phyloP scores from a whole-genome alignment of 1,284 basidiomycete genomes.

The Golubevia pallescens region DNA sequence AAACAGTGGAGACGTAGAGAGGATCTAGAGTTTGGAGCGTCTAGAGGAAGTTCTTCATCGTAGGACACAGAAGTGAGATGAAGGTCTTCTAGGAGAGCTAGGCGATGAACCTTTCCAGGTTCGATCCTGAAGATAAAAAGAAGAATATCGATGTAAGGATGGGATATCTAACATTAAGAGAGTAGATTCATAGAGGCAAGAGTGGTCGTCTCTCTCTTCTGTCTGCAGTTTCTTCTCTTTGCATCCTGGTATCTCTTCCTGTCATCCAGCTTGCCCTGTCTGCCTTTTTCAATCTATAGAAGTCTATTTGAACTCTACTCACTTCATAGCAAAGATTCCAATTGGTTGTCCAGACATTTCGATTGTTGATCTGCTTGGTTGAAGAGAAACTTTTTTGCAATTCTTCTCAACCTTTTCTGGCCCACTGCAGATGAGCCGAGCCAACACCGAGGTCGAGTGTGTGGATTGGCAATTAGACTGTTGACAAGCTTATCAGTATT shows the following conservation, averaged over 20 bases:
- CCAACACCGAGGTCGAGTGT: no score
- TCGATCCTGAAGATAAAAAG: constrained; percentile 10
- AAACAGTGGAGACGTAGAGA: constrained; percentile 31
- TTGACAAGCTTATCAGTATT: no score
- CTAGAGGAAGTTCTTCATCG: constrained; percentile 36
- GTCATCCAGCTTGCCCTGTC: no score
- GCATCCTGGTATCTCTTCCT: background rate
- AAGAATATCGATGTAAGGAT: background rate
- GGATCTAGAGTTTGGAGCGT: constrained; percentile 48
- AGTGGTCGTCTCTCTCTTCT: background rate
- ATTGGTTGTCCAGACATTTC: no score
- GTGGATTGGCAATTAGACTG: no score
- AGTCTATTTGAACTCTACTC: no score
- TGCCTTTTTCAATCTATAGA: no score
- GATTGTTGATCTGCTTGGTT: no score
- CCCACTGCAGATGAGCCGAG: no score
- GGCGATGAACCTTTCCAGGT: constrained; percentile 50
- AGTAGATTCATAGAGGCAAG: background rate
- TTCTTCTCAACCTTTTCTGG: no score
- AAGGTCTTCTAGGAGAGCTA: constrained; percentile 51
- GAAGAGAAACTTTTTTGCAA: no score
- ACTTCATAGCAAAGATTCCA: no score
- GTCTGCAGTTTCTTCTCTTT: background rate
- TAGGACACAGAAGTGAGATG: constrained; percentile 58
- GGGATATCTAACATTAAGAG: background rate